phyloP scores from a whole-genome alignment of 2,329 filamentous ascomycete species.

The Beauveria pseudobassiana region DNA sequence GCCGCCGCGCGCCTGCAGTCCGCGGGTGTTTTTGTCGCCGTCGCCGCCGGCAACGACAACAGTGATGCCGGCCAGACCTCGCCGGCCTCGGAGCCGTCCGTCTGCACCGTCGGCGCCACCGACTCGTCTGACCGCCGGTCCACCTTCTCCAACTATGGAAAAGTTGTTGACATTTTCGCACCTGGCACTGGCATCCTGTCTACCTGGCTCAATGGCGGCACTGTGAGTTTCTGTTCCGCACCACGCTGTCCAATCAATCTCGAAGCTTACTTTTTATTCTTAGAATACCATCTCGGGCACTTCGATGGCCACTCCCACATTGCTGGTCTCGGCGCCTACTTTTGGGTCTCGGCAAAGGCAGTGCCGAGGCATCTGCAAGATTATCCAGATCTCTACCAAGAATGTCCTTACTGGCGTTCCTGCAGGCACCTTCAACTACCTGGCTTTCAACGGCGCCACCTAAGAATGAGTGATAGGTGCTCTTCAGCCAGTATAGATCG shows the following conservation, averaged over 20 bases:
- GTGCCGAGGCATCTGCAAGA: conserved; percentile 30
- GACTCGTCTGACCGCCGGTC: conserved; percentile 34
- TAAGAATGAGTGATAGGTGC: too few species aligned
- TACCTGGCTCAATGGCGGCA: conserved; percentile 20
- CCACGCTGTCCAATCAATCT: neutral
- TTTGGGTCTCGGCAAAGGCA: conserved; percentile 41
- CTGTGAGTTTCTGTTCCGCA: neutral
- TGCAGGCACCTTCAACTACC: conserved; percentile 26
- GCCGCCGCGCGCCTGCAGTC: conserved; percentile 37
- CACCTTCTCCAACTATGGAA: conserved; percentile 45
- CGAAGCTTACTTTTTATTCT: neutral
- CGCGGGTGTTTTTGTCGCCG: conserved; percentile 41
- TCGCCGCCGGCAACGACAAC: conserved; percentile 46
- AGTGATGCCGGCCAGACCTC: conserved; percentile 37
- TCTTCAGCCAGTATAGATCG: too few species aligned
- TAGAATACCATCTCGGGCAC: conserved; percentile 38
- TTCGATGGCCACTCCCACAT: conserved; percentile 55
- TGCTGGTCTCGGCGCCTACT: conserved; percentile 53
- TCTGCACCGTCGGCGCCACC: conserved; percentile 43
- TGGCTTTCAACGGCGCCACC: conserved; percentile 25
- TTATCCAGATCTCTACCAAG: conserved; percentile 33
- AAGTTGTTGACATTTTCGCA: conserved; percentile 23
- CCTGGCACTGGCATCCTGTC: conserved; percentile 34
- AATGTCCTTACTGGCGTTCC: conserved; percentile 29
- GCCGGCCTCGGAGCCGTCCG: conserved; percentile 40